These are phyloP conservation scores for Podosphaera xanthii DNA, from an alignment of 2,329 filamentous ascomycete species.

Conservation along the genomic window DNA sequence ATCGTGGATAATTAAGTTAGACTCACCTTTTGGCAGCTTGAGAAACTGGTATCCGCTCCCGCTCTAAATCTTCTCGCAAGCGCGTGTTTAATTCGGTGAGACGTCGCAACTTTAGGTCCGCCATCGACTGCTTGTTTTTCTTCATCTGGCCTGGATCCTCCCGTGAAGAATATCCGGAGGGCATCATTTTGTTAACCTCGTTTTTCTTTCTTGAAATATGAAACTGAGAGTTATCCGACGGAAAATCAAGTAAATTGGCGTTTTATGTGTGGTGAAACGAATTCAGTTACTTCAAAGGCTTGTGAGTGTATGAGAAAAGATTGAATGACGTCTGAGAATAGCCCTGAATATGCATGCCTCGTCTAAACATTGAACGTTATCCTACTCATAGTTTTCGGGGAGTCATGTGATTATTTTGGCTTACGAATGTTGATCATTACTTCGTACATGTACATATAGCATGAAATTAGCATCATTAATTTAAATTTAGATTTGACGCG, in stretches of 20 bases:
- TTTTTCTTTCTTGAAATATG: background rate
- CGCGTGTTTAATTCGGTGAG: conserved; percentile 94
- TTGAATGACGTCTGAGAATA: background rate
- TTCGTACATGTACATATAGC: too few species aligned
- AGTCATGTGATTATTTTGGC: too few species aligned
- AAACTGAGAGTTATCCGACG: background rate
- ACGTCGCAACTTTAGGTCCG: conserved; percentile 86
- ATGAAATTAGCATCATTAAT: too few species aligned
- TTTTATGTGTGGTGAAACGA: background rate
- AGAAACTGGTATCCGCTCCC: conserved; percentile 85
- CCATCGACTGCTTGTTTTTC: conserved; percentile 99
- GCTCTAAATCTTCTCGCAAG: conserved; percentile 82
- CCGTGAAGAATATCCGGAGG: conserved; percentile 44
- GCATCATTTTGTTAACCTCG: conserved; percentile 17
- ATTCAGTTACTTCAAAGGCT: background rate
- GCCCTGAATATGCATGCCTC: background rate
- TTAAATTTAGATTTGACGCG: too few species aligned
- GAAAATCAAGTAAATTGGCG: background rate
- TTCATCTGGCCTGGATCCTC: conserved; percentile 46
- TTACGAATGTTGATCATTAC: too few species aligned
- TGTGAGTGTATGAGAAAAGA: background rate
- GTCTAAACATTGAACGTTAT: background rate
- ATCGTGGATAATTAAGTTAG: conserved; percentile 59
- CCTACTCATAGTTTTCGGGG: too few species aligned
- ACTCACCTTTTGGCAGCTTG: conserved; percentile 83